Evolutionary conservation across 352 stramenopile genomes (phyloP), one percentile per base, ranked within the genome.

Genomic region (Globisporangium middletonii): DNA sequence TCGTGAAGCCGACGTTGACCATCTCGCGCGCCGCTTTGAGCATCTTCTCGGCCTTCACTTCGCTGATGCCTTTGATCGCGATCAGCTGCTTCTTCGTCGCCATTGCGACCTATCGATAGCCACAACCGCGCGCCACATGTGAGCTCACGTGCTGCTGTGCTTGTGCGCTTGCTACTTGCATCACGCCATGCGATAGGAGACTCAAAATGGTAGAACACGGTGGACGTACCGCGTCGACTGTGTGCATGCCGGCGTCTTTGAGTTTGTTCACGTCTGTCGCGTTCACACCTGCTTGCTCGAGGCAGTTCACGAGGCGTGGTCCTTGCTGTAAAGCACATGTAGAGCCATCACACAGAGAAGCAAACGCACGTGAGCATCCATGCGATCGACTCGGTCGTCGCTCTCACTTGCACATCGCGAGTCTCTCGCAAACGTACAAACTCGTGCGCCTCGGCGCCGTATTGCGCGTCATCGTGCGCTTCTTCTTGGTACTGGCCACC

Each of bases 1-100:
- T 99, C n/a, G 95, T 98, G 68, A 99, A 99, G 63, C 98, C 97
- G 63, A 99, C 94, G 12, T 97, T 97, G 37, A 99, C 94, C 71
- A 99, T 92, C 50, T 98, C 92, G 44, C 98, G 92, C 15, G 94
- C 92, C 16, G 97, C 92, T 55, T 99, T 97, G 62, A 99, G 97
- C 59, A 99, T 94, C 67, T 99, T 99, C 12, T 97, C 71, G 1
- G 98, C 97, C 64, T 99, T 99, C 45, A 97, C 94, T 76, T 99
- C 97, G 42, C 94, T 99, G 60, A 99, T 99, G 19, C 97, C 97
- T 58, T 99, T 99, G 55, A 99, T 98, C 30, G 94, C 79, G 18
- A 97, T 88, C n/a, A 99, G 83, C 68, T 97, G 96, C 50, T 97
- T 96, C 66, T 98, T 93, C 0, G 97, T 99, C 15, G 96, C 86